These are phyloP conservation scores for Mycena sanguinolenta DNA, from an alignment of 768 basidiomycete genomes.

Conservation along the genomic window DNA sequence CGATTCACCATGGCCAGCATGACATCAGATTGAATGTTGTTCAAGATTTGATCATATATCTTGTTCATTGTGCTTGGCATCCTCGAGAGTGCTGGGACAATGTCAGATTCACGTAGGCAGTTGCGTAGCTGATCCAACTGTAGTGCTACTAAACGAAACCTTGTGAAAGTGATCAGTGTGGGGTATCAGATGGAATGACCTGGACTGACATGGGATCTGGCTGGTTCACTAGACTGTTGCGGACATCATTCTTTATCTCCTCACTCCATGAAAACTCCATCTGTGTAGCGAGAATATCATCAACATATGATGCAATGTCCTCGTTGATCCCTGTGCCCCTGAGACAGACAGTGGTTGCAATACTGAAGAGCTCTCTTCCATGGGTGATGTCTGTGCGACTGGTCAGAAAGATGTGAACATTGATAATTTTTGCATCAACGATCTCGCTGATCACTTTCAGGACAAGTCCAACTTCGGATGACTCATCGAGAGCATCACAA, in stretches of 20 bases:
- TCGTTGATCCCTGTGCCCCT: too few relatives aligned
- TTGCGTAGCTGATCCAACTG: not conserved
- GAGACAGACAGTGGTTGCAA: too few relatives aligned
- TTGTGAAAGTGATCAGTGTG: not conserved
- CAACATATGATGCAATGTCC: not conserved
- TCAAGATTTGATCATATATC: not conserved
- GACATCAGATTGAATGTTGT: not conserved
- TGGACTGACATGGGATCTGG: too few relatives aligned
- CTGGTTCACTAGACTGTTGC: not conserved
- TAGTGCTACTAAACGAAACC: not conserved
- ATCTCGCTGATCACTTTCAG: constrained; percentile 22
- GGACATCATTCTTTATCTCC: not conserved
- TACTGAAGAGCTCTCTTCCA: too few relatives aligned
- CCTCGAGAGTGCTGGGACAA: not conserved
- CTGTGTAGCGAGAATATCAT: not conserved
- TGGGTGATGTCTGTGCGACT: constrained; percentile 40
- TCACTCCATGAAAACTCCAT: not conserved
- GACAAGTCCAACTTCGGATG: constrained; percentile 25
- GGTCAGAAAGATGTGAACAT: constrained; percentile 27
- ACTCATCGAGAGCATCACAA: constrained; percentile 39
- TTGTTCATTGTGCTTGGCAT: not conserved
- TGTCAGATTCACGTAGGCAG: not conserved
- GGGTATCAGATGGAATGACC: not conserved
- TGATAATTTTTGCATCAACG: not conserved
- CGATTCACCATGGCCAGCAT: not conserved